Conservation (phyloP, 805 yeast genomes). For the Myxozyma geophila region DNA sequence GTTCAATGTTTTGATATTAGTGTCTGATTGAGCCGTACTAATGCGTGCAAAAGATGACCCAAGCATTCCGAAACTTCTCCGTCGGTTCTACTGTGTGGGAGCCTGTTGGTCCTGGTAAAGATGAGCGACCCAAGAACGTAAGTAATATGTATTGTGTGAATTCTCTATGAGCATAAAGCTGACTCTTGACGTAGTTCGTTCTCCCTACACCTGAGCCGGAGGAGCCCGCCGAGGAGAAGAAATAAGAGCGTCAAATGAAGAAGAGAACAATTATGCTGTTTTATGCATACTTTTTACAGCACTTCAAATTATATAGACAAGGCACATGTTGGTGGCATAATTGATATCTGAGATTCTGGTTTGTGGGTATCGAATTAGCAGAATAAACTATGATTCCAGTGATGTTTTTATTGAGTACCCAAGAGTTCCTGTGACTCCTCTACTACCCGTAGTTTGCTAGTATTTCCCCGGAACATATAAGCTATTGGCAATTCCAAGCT, state of each 20-base stretch:
- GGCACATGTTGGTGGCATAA: background rate
- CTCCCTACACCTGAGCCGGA: slow-evolving; percentile 84
- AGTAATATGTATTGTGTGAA: slow-evolving; percentile 6
- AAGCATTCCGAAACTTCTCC: slow-evolving; percentile 88
- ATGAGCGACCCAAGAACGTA: slow-evolving; percentile 67
- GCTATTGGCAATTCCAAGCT: too few relatives aligned
- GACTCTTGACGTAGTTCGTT: slow-evolving; percentile 56
- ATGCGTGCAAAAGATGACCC: slow-evolving; percentile 58
- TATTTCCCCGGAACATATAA: too few relatives aligned
- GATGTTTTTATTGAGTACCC: too few relatives aligned
- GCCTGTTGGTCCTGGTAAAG: slow-evolving; percentile 86
- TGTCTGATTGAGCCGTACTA: background rate
- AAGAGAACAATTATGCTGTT: background rate
- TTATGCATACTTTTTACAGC: background rate
- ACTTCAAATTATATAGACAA: background rate
- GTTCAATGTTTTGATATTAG: background rate
- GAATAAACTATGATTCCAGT: too few relatives aligned
- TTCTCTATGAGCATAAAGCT: background rate
- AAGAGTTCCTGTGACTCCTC: too few relatives aligned
- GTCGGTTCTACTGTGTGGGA: slow-evolving; percentile 92
- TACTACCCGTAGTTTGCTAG: too few relatives aligned
- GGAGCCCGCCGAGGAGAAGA: slow-evolving; percentile 54
- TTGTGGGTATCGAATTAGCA: too few relatives aligned
- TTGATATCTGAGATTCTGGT: background rate
- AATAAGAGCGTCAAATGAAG: slow-evolving; percentile 33